phyloP scores from a whole-genome alignment of 257 asterid genomes.

The Gentiana macrophylla region DNA sequence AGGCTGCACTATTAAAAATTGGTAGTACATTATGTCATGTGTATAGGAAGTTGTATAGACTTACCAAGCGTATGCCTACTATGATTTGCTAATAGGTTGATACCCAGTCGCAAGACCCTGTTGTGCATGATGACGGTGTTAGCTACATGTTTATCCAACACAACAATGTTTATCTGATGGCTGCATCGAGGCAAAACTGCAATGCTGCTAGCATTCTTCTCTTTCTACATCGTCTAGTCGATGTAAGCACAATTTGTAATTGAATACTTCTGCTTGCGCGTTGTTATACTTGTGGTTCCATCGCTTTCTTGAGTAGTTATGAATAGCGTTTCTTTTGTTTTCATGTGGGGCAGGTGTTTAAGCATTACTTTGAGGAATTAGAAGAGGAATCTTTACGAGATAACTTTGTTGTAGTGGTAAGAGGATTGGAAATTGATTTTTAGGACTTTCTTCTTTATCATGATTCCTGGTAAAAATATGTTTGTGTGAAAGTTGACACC shows the following conservation, averaged over 20 bases:
- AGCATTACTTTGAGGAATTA: constrained; percentile 94
- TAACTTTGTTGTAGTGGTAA: constrained; percentile 99
- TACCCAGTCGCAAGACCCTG: constrained; percentile 75
- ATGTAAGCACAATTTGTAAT: constrained; percentile 52
- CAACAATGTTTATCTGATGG: constrained; percentile 96
- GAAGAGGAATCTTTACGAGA: constrained; percentile 99
- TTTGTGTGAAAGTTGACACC: constrained; percentile 3
- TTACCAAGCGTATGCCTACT: too few relatives aligned
- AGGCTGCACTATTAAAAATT: too few relatives aligned
- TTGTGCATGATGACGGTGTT: constrained; percentile 77
- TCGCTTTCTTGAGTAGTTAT: constrained; percentile 1
- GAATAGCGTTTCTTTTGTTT: background rate
- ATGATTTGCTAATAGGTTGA: constrained; percentile 59
- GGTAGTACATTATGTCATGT: too few relatives aligned
- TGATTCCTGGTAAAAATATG: background rate
- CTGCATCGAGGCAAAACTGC: constrained; percentile 94
- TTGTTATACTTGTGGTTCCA: background rate
- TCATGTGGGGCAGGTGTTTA: constrained; percentile 63
- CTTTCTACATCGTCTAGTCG: constrained; percentile 95
- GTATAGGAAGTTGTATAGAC: too few relatives aligned
- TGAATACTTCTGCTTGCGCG: constrained; percentile 2
- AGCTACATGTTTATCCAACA: constrained; percentile 96
- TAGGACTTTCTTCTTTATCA: background rate
- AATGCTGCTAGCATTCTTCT: constrained; percentile 97
- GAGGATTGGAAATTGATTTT: constrained; percentile 13